A percentile compares a stretch with the other conserved stretches of the same genome.
Conservation (phyloP, 2,329 filamentous ascomycete genomes). For the Diatrype stigma region DNA sequence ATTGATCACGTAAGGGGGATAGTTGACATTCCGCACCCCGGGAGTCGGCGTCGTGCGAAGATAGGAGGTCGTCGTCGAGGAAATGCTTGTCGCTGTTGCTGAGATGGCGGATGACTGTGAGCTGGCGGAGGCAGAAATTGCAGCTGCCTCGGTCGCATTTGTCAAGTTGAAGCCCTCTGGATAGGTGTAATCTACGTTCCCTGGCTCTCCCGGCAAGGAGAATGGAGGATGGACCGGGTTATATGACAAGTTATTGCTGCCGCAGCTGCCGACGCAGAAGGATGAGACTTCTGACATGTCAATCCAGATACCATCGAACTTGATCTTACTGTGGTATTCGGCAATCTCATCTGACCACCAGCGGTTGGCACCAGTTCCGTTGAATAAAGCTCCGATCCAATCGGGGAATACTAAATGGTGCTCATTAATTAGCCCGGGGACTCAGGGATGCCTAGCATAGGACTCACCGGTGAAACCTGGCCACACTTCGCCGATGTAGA, state of each 20-base stretch:
- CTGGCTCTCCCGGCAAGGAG: conserved; percentile 59
- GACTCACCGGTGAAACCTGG: conserved; percentile 55
- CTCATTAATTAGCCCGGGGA: neutral
- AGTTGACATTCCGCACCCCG: conserved; percentile 63
- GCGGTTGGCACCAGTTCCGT: conserved; percentile 56
- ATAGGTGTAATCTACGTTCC: conserved; percentile 55
- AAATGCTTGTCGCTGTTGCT: conserved; percentile 20
- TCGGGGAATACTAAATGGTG: conserved; percentile 57
- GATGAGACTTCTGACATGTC: conserved; percentile 57
- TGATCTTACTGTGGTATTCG: conserved; percentile 48
- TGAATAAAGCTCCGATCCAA: conserved; percentile 59
- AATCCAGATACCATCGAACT: conserved; percentile 53
- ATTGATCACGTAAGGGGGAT: conserved; percentile 74
- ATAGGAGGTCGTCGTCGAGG: conserved; percentile 40
- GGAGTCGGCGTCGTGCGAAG: conserved; percentile 57
- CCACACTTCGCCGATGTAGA: conserved; percentile 65
- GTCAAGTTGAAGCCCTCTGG: conserved; percentile 68
- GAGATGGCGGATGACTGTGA: conserved; percentile 25
- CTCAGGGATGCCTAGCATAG: neutral
- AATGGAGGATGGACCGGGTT: conserved; percentile 69
- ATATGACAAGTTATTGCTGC: conserved; percentile 57
- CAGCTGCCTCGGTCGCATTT: conserved; percentile 63
- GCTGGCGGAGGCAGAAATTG: conserved; percentile 48
- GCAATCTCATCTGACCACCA: conserved; percentile 66
- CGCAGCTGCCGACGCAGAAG: conserved; percentile 70